A percentile compares a stretch with the other conserved stretches of the same genome.
phyloP scores from a whole-genome alignment of 768 basidiomycete genomes.

The Jaapia argillacea region DNA sequence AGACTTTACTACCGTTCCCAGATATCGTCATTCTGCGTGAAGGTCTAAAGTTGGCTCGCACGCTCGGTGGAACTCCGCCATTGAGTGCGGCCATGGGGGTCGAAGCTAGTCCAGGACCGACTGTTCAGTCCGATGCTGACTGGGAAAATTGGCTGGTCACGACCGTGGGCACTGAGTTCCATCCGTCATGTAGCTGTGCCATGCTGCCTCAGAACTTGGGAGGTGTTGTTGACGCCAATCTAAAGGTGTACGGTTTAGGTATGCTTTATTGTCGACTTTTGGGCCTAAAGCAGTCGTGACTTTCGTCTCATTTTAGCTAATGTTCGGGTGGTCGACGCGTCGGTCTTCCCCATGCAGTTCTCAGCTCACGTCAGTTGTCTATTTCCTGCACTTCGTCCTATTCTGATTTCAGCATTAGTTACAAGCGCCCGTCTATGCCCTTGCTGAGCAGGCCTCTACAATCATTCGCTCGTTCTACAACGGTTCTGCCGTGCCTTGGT shows the following conservation, averaged over 20 bases:
- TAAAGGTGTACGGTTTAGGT: slow-evolving; percentile 46
- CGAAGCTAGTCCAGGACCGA: slow-evolving; percentile 39
- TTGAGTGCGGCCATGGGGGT: slow-evolving; percentile 31
- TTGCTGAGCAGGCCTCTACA: slow-evolving; percentile 38
- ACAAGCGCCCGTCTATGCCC: slow-evolving; percentile 25
- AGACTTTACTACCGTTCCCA: too few relatives aligned
- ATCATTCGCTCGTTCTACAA: slow-evolving; percentile 31
- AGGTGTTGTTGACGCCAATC: slow-evolving; percentile 46
- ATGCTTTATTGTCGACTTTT: slow-evolving; percentile 5
- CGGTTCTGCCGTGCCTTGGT: slow-evolving; percentile 11
- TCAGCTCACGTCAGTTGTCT: too few relatives aligned
- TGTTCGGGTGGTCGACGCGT: slow-evolving; percentile 48
- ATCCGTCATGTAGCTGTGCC: slow-evolving; percentile 46
- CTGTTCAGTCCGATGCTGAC: slow-evolving; percentile 42
- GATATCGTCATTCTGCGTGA: slow-evolving; percentile 44
- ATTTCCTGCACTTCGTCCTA: too few relatives aligned
- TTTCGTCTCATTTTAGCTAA: slow-evolving; percentile 24
- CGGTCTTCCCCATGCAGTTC: slow-evolving; percentile 44
- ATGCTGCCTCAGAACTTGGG: slow-evolving; percentile 44
- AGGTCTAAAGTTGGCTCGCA: slow-evolving; percentile 54
- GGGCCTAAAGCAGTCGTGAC: background rate
- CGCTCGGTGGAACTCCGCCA: slow-evolving; percentile 40
- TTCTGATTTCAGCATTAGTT: too few relatives aligned
- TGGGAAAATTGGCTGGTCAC: slow-evolving; percentile 42
- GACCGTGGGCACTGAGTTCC: slow-evolving; percentile 42